Base-by-base conservation (phyloP, 805 yeast species). In the Wickerhamomyces queroliae region DNA sequence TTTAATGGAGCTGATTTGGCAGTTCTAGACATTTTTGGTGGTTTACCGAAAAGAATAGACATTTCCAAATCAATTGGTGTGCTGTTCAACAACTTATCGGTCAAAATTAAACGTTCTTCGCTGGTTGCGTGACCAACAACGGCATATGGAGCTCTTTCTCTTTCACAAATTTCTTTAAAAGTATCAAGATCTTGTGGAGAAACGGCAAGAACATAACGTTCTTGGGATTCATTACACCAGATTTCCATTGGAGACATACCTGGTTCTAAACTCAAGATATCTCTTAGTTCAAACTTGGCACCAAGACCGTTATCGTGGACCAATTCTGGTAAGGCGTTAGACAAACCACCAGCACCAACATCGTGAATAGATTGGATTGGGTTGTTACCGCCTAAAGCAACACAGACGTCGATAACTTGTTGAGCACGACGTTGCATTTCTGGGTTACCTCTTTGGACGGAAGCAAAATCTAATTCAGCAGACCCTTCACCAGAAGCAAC, bases 151-250 rank as follows among this genome's bases (percentile, higher is more conserved):
- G 96, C 95, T 65, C 98, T 82, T 71, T 93, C 99, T 63, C 99
- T 83, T 53, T 76, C 77, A 72, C 98, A 93, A 40, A 93, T 82
- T 40, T 72, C 75, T 56, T 78, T 76, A 66, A 93, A 93, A 18
- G 69, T 50, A 7, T 76, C 76, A 43, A 91, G 65, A 58, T 89
- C 85, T 45, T 78, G 80, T 39, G 86, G 86, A 13, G 88, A 74
- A 46, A 93, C 95, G 49, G 96, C 98, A 53, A 93, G 65, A 19
- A 93, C 99, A 55, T 90, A 93, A 63, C 99, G 81, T 65, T 93
- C 99, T 68, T 93, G 99, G 2, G 98, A 93, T 67, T 93, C 99
- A 55, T 95, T 91, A 76, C 99, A 93, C 99, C 99, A 93, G 48
- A 93, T 88, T 69, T 93, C 99, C 95, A 93, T 87, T 40, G 99